Conservation (phyloP, 352 stramenopile species). For the Phytophthora macrochlamydospora region DNA sequence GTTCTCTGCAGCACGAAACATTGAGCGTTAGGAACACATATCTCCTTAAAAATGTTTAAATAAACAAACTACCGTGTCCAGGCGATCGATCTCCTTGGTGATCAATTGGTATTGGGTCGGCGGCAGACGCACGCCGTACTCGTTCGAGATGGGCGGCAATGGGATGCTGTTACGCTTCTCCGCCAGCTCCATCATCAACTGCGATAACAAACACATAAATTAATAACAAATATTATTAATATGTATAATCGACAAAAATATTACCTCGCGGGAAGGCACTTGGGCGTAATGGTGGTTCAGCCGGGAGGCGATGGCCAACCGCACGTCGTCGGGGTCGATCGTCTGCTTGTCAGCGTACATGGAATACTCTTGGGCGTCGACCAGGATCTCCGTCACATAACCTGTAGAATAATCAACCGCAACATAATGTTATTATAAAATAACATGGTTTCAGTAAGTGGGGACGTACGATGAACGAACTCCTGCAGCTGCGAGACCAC, state of each 20-base stretch:
- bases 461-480: constrained; percentile 75
- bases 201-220: constrained; percentile 7
- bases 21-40: neutral
- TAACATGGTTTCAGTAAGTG: no score
- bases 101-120: constrained; percentile 72
- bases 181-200: constrained; percentile 88
- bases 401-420: constrained; percentile 32
- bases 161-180: constrained; percentile 85
- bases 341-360: constrained; percentile 79
- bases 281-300: constrained; percentile 83
- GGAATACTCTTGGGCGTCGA: constrained; percentile 86
- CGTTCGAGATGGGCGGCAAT: constrained; percentile 79
- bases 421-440: no score
- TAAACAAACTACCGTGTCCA: constrained; percentile 46
- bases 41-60: neutral
- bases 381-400: constrained; percentile 83
- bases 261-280: constrained; percentile 73
- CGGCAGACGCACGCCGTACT: constrained; percentile 83
- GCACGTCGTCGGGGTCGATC: constrained; percentile 79
- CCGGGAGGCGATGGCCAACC: constrained; percentile 74
- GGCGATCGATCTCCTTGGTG: constrained; percentile 71
- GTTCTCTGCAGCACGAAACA: constrained; percentile 32
- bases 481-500: constrained; percentile 85
- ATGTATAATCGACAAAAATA: no score
- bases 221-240: neutral